Evolutionary conservation across 805 yeast genomes (phyloP), one percentile per base, ranked within the genome.

Genomic region (Kodamaea neixiangensis): DNA sequence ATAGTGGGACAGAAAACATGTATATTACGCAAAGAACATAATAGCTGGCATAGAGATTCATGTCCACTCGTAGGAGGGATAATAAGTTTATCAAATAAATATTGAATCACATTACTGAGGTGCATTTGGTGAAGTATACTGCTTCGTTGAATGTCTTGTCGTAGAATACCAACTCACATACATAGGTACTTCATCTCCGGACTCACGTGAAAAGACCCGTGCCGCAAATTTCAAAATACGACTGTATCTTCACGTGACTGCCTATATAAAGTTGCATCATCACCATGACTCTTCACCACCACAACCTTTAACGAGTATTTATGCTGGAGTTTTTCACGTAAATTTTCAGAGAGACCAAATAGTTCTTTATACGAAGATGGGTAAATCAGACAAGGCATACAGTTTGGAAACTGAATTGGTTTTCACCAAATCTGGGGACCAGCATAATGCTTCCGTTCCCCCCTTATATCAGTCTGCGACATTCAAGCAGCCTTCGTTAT

Each of bases 391-490:
- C 44, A 47, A 47, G 35, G 17, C 72, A 31, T 83, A 82, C 67
- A 72, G 77, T 44, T 61, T 86, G 38, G 89, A 86, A 59, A 87
- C 96, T 7, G 87, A 86, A 61, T 75, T 88, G 49, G 92, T 88
- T 22, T 77, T 74, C 54, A 69, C 82, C 43, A 79, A 78, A 56
- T 77, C 83, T 58, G 54, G 58, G 10, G 97, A 92, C 69, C 86
- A 83, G 60, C 80, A 84, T 74, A 82, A 85, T 55, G 82, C 97
- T 1, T 86, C 94, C 4, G 85, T 86, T 21, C 89, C 96, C 9
- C 97, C 98, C 3, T 75, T 92, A 38, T 92, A 92, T 70, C 96
- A 89, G 67, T 82, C 94, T 0, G 96, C 98, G n/a, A 92, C 98
- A 5, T 92, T 92, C 76, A 91, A 90, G 69, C 94, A 89, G 67